phyloP scores from a whole-genome alignment of 2,329 filamentous ascomycete genomes.

The Fusarium nygamai region DNA sequence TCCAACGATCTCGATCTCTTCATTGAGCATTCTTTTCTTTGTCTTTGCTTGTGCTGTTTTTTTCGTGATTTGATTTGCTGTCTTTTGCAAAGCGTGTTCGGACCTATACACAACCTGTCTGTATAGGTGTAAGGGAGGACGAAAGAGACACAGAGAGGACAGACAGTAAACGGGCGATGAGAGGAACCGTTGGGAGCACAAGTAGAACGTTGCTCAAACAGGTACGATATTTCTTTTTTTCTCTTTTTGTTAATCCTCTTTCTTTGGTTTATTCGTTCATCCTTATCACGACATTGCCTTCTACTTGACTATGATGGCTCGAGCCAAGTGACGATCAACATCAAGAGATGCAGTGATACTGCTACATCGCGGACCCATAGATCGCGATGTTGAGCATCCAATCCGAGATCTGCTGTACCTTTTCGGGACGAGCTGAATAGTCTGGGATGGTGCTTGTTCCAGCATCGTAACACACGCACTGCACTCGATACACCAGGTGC shows the following conservation, averaged over 20 bases:
- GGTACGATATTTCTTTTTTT: constrained; percentile 10
- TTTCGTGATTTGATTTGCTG: constrained; percentile 6
- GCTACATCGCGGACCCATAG: neutral
- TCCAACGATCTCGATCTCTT: neutral
- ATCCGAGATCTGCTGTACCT: constrained; percentile 15
- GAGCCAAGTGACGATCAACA: neutral
- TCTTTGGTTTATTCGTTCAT: neutral
- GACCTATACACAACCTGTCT: constrained; percentile 4
- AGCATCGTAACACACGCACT: neutral
- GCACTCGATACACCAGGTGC: neutral
- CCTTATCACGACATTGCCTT: neutral
- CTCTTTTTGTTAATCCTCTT: neutral
- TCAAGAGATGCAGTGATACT: neutral
- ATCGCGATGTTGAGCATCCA: neutral
- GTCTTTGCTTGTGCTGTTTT: constrained; percentile 9
- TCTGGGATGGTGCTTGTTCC: constrained; percentile 3
- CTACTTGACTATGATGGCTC: neutral
- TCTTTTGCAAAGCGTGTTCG: neutral
- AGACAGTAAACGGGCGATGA: constrained; percentile 14
- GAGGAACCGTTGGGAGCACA: constrained; percentile 19
- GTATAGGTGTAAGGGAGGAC: neutral
- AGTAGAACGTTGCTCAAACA: constrained; percentile 26
- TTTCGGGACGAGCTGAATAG: constrained; percentile 10
- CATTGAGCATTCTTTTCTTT: neutral
- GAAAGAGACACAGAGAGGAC: neutral